phyloP scores from a whole-genome alignment of 306 rosid species.

The Lithocarpus polystachyus region DNA sequence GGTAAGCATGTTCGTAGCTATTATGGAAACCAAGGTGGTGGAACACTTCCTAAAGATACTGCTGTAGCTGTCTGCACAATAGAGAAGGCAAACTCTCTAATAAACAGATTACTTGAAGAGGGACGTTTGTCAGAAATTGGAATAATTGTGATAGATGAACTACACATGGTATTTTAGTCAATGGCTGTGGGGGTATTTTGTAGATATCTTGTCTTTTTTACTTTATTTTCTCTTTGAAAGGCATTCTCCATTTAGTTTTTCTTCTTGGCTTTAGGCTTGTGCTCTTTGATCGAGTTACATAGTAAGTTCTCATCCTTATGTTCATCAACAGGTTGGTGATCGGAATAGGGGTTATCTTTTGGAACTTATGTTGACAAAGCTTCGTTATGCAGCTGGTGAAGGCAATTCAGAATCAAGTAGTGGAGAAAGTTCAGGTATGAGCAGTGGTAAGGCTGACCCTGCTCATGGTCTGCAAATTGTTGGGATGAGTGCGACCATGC shows the following conservation, averaged over 20 bases:
- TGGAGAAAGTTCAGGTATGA: slow-evolving; percentile 87
- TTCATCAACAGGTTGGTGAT: slow-evolving; percentile 87
- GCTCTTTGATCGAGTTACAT: slow-evolving; percentile 4
- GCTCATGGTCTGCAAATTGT: slow-evolving; percentile 92
- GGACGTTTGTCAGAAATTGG: slow-evolving; percentile 94
- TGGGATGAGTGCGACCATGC: slow-evolving; percentile 99
- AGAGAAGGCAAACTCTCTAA: slow-evolving; percentile 91
- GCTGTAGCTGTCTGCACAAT: slow-evolving; percentile 96
- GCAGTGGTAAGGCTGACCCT: slow-evolving; percentile 85
- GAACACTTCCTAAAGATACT: slow-evolving; percentile 93
- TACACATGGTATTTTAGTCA: slow-evolving; percentile 75
- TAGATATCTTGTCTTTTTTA: not conserved
- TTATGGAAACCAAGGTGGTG: slow-evolving; percentile 96
- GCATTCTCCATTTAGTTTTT: not conserved
- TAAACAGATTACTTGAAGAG: slow-evolving; percentile 90
- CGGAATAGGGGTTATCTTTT: slow-evolving; percentile 85
- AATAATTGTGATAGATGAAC: slow-evolving; percentile 91
- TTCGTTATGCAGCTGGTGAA: slow-evolving; percentile 97
- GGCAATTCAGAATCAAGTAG: slow-evolving; percentile 76
- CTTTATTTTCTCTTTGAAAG: not conserved
- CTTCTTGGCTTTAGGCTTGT: not conserved
- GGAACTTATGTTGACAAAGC: slow-evolving; percentile 95
- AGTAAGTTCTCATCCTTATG: slow-evolving; percentile 25
- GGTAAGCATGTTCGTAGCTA: slow-evolving; percentile 93
- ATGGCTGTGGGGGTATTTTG: not conserved